phyloP scores from a whole-genome alignment of 2,329 filamentous ascomycete genomes.

The Neurospora crassa region DNA sequence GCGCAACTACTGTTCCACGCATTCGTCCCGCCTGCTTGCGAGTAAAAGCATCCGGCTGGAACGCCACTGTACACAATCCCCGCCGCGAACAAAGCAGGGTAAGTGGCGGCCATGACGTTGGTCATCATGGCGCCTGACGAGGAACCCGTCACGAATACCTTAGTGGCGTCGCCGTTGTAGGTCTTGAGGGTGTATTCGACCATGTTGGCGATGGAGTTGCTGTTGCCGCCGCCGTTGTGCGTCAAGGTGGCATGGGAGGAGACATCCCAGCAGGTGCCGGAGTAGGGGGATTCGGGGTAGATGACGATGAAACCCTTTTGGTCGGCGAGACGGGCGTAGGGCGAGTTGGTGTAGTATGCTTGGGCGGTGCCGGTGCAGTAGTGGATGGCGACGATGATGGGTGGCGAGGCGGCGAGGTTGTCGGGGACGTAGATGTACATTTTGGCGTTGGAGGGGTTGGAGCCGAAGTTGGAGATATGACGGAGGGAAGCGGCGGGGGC shows the following conservation, averaged over 20 bases:
- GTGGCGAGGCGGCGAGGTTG: constrained; percentile 28
- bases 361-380: constrained; percentile 43
- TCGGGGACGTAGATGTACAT: constrained; percentile 39
- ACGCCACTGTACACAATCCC: constrained; percentile 31
- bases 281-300: constrained; percentile 26
- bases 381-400: constrained; percentile 41
- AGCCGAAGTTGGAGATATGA: constrained; percentile 18
- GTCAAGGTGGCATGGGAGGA: constrained; percentile 34
- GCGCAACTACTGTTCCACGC: constrained; percentile 41
- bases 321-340: constrained; percentile 42
- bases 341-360: constrained; percentile 35
- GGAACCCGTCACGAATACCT: constrained; percentile 33
- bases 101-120: constrained; percentile 36
- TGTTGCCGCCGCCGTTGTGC: constrained; percentile 39
- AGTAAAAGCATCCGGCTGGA: constrained; percentile 36
- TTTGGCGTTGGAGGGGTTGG: constrained; percentile 35
- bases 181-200: constrained; percentile 33
- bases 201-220: constrained; percentile 39
- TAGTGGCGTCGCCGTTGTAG: constrained; percentile 32
- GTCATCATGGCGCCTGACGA: constrained; percentile 36
- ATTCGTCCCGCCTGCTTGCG: constrained; percentile 9
- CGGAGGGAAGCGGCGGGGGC: constrained; percentile 14
- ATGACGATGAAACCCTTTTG: constrained; percentile 38
- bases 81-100: constrained; percentile 40
- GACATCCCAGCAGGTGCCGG: constrained; percentile 44